phyloP scores from a whole-genome alignment of 257 asterid species.

The Asclepias syriaca region DNA sequence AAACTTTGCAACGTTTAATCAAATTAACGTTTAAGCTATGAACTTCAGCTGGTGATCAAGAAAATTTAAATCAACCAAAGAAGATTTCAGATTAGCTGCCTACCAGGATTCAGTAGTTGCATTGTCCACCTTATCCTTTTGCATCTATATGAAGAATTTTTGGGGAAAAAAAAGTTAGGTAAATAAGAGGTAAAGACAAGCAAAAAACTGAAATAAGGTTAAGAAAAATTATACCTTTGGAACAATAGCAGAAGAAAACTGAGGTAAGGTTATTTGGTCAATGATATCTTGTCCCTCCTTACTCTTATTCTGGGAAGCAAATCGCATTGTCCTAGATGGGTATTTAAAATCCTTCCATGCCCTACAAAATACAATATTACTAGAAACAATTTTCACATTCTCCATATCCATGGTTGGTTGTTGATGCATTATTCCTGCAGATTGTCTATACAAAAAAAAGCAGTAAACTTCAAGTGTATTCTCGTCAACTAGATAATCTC shows the following conservation, averaged over 20 bases:
- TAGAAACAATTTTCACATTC: not conserved
- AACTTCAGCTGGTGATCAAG: not conserved
- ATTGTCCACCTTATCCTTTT: conserved; percentile 16
- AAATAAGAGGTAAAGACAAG: not conserved
- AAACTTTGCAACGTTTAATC: not conserved
- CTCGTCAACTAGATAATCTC: not conserved
- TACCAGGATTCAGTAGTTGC: conserved; percentile 36
- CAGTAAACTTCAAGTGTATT: not conserved
- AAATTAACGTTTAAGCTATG: not conserved
- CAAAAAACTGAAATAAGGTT: not conserved
- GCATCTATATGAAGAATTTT: conserved; percentile 26
- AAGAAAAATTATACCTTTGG: conserved; percentile 50
- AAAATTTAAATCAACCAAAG: not conserved
- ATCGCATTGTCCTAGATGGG: conserved; percentile 48
- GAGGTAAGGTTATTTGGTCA: conserved; percentile 55
- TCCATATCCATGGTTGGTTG: not conserved
- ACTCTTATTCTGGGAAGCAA: conserved; percentile 49
- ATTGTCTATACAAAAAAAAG: not conserved
- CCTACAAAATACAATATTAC: conserved; percentile 2
- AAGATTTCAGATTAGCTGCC: conserved; percentile 4
- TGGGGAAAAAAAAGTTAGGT: not conserved
- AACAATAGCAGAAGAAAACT: conserved; percentile 77
- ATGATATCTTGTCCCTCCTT: conserved; percentile 45
- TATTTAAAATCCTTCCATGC: conserved; percentile 75
- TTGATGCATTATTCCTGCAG: not conserved